Conservation (phyloP, 1,139 yeast genomes). For the Protomyces macrosporus region DNA sequence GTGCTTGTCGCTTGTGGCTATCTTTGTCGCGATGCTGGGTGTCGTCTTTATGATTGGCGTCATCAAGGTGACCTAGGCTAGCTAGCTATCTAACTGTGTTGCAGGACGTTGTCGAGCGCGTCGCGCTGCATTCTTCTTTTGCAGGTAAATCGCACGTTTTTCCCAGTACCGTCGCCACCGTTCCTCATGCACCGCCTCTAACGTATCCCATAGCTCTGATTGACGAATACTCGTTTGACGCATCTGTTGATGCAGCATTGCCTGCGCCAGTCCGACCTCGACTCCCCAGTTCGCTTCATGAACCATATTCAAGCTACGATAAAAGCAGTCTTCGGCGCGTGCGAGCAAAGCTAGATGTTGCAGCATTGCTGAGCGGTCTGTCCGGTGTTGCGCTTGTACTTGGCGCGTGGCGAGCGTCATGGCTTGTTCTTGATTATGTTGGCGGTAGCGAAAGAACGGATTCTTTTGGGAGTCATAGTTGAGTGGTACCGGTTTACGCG, state of each 20-base stretch:
- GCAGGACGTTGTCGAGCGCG: neutral
- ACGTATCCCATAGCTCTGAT: constrained; percentile 6
- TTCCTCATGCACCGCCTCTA: constrained; percentile 3
- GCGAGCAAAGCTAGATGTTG: constrained; percentile 3
- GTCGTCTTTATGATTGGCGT: constrained; percentile 12
- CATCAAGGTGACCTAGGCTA: neutral
- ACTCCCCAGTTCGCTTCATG: constrained; percentile 3
- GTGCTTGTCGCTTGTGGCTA: constrained; percentile 11
- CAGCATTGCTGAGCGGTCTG: constrained; percentile 9
- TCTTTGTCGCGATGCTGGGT: constrained; percentile 8
- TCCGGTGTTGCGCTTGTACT: constrained; percentile 2
- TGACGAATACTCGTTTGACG: neutral
- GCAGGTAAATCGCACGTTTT: neutral
- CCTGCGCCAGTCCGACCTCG: constrained; percentile 10
- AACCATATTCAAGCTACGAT: neutral
- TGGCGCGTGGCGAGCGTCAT: constrained; percentile 8
- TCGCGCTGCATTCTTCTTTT: neutral
- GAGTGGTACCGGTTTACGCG: constrained; percentile 1
- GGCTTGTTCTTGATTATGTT: constrained; percentile 7
- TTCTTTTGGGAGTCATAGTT: constrained; percentile 12
- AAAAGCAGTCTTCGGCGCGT: constrained; percentile 19
- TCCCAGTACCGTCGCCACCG: neutral
- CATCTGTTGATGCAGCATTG: constrained; percentile 1
- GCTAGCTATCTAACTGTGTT: neutral
- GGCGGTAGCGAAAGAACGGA: constrained; percentile 16